These are phyloP conservation scores for Pholiota adiposa DNA, from an alignment of 1,284 basidiomycete species.

Conservation along the genomic window DNA sequence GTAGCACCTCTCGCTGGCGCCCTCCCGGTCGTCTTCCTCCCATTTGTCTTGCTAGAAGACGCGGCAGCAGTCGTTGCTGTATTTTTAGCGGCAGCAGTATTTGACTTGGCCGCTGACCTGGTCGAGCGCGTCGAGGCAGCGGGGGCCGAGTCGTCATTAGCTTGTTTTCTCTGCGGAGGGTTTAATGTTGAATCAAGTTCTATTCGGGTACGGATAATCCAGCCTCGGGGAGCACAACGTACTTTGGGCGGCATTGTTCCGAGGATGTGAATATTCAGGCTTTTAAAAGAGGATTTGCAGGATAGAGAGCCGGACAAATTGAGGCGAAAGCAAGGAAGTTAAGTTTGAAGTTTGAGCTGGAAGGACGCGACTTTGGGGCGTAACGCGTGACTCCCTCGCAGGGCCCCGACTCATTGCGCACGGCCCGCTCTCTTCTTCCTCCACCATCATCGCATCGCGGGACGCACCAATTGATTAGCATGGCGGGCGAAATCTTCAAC, in stretches of 20 bases:
- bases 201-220: neutral
- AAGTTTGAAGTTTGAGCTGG: too few species aligned
- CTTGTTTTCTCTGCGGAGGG: conserved; percentile 44
- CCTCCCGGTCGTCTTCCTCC: conserved; percentile 18
- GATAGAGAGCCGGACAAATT: conserved; percentile 8
- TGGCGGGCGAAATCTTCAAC: conserved; percentile 62
- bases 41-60: conserved; percentile 16
- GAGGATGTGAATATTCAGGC: neutral
- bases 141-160: conserved; percentile 32
- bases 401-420: neutral
- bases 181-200: neutral
- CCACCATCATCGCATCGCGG: neutral
- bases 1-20: conserved; percentile 21
- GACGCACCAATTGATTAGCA: conserved; percentile 23
- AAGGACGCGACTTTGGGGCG: conserved; percentile 17
- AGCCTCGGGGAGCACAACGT: conserved; percentile 5
- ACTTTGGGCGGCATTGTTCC: conserved; percentile 47
- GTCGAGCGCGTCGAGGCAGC: conserved; percentile 41
- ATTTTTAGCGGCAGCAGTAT: conserved; percentile 24
- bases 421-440: conserved; percentile 6
- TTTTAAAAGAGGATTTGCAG: neutral
- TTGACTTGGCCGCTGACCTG: conserved; percentile 16
- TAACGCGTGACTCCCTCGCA: conserved; percentile 5
- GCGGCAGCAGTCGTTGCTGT: conserved; percentile 18
- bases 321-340: conserved; percentile 19